Conservation (phyloP, 2,329 filamentous ascomycete genomes). For the Claviceps sp. region DNA sequence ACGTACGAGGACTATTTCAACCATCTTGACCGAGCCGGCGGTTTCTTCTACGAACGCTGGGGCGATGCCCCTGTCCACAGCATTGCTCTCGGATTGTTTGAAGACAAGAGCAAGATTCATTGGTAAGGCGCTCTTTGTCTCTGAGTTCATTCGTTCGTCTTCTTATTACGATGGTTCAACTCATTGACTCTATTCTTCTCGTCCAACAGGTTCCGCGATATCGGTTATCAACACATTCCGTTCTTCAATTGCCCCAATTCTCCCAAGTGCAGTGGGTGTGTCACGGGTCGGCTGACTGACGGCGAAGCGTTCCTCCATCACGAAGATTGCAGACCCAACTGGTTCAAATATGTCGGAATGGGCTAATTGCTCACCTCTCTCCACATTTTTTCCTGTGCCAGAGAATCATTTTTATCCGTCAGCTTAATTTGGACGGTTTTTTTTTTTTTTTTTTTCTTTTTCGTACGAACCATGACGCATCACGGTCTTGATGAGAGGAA, state of each 20-base stretch:
- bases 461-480: background rate
- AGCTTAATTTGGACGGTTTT: conserved; percentile 1
- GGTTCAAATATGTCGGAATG: conserved; percentile 91
- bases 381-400: background rate
- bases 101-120: conserved; percentile 80
- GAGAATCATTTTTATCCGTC: background rate
- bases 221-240: conserved; percentile 94
- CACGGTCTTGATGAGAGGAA: background rate
- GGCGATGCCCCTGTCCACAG: conserved; percentile 95
- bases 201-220: conserved; percentile 79
- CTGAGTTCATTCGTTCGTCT: background rate
- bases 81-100: conserved; percentile 82
- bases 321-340: conserved; percentile 90
- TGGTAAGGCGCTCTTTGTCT: conserved; percentile 47
- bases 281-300: conserved; percentile 77
- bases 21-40: conserved; percentile 88
- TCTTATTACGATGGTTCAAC: background rate
- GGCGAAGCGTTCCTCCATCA: conserved; percentile 73
- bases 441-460: background rate
- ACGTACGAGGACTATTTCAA: conserved; percentile 93
- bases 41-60: conserved; percentile 98
- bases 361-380: conserved; percentile 32
- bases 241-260: conserved; percentile 99
- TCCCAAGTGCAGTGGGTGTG: conserved; percentile 80
- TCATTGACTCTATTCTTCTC: conserved; percentile 1